A percentile compares a stretch with the other conserved stretches of the same genome.
Evolutionary conservation across 306 rosid genomes (phyloP).

Genomic region (Purshia tridentata): DNA sequence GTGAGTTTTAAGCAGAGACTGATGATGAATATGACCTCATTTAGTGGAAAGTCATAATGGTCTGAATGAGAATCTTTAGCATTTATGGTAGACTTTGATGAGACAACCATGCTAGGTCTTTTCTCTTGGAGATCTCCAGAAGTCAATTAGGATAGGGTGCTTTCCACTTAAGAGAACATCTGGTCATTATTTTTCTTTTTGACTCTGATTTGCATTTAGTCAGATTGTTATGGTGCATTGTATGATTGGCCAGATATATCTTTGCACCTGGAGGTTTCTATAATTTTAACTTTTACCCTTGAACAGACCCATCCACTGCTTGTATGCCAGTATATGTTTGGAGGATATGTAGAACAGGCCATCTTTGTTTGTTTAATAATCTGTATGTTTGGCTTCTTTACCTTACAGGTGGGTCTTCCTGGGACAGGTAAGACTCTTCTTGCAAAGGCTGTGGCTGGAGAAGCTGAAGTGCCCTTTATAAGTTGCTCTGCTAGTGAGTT

Average conservation of each 20-base stretch:
- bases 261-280: neutral
- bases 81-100: neutral
- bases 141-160: neutral
- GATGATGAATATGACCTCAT: conserved; percentile 4
- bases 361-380: conserved; percentile 9
- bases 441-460: conserved; percentile 98
- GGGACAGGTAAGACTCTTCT: conserved; percentile 99
- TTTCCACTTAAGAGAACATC: neutral
- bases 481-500: conserved; percentile 99
- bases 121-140: neutral
- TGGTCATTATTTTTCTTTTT: neutral
- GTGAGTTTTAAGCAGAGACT: conserved; percentile 54
- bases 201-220: neutral
- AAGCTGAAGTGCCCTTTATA: conserved; percentile 96
- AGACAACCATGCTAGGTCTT: neutral
- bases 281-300: conserved; percentile 14
- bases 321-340: conserved; percentile 12
- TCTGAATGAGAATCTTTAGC: neutral
- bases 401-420: conserved; percentile 97
- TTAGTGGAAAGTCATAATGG: conserved; percentile 19
- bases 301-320: conserved; percentile 2
- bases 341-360: conserved; percentile 11
- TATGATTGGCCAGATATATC: conserved; percentile 16
- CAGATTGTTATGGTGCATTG: neutral
- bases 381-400: conserved; percentile 28